phyloP scores from a whole-genome alignment of 148 eudicot species.

The Fallopia convolvulus region DNA sequence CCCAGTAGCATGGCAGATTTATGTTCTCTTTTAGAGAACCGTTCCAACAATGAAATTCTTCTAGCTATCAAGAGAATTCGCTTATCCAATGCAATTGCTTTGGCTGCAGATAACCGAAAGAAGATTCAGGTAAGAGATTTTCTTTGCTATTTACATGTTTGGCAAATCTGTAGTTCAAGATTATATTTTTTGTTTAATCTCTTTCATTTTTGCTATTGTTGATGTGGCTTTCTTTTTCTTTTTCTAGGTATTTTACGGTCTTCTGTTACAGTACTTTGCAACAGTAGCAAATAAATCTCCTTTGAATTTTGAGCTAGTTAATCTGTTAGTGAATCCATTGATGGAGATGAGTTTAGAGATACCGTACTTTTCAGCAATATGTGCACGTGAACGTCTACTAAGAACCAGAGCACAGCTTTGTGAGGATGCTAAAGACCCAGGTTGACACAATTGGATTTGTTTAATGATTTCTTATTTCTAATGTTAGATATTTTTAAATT shows the following conservation, averaged over 20 bases:
- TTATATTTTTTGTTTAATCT: neutral
- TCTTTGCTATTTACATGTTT: neutral
- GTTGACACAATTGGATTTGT: conserved; percentile 23
- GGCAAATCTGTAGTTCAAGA: neutral
- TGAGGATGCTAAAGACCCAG: conserved; percentile 78
- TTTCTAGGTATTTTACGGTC: conserved; percentile 80
- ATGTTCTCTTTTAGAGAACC: conserved; percentile 38
- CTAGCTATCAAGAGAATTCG: conserved; percentile 83
- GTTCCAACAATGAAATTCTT: conserved; percentile 52
- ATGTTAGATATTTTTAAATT: conserved; percentile 4
- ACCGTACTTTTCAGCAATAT: conserved; percentile 84
- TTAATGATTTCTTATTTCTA: neutral
- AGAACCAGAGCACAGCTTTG: conserved; percentile 52
- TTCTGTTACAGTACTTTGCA: conserved; percentile 88
- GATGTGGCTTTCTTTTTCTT: neutral
- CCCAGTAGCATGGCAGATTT: conserved; percentile 71
- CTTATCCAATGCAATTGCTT: conserved; percentile 54
- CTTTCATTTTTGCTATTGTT: neutral
- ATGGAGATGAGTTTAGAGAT: conserved; percentile 85
- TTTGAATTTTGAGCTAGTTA: conserved; percentile 60
- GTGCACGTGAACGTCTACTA: conserved; percentile 79
- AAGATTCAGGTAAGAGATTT: conserved; percentile 70
- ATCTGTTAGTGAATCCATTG: conserved; percentile 78
- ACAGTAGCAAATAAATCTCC: conserved; percentile 69
- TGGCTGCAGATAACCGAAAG: conserved; percentile 84